These are phyloP conservation scores for Guyanaporus albipodus DNA, from an alignment of 768 basidiomycete species.

Conservation along the genomic window DNA sequence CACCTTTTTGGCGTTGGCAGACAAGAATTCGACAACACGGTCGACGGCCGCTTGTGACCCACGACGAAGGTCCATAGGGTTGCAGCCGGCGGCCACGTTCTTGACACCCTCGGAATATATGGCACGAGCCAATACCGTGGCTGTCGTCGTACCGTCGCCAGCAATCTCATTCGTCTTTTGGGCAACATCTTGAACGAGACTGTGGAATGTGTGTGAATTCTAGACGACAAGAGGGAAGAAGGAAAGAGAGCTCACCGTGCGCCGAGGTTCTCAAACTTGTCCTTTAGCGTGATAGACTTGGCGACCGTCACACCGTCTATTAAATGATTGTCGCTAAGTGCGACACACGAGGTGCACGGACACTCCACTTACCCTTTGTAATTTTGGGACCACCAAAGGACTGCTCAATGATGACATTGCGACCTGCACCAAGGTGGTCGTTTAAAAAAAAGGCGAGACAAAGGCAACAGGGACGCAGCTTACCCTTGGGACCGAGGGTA, in stretches of 20 bases:
- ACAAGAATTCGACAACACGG: conserved; percentile 87
- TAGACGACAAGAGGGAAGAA: not conserved
- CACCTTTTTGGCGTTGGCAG: conserved; percentile 85
- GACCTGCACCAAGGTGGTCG: conserved; percentile 45
- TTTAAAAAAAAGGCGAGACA: not conserved
- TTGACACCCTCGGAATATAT: conserved; percentile 99
- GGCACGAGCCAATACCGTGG: conserved; percentile 93
- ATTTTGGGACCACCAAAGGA: conserved; percentile 89
- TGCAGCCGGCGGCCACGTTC: conserved; percentile 98
- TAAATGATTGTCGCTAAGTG: conserved; percentile 3
- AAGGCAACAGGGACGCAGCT: not conserved
- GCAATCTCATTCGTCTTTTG: conserved; percentile 96
- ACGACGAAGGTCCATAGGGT: conserved; percentile 99
- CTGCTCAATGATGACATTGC: conserved; percentile 98
- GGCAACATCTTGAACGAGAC: conserved; percentile 93
- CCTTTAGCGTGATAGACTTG: conserved; percentile 89
- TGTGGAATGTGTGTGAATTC: conserved; percentile 28
- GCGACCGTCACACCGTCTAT: conserved; percentile 75
- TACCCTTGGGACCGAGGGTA: conserved; percentile 92
- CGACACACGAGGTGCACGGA: not conserved
- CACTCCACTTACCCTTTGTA: conserved; percentile 70
- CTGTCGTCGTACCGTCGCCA: conserved; percentile 97
- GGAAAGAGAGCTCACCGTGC: conserved; percentile 63
- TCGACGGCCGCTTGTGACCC: conserved; percentile 96
- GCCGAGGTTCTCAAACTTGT: conserved; percentile 99